Conservation (phyloP, 2,329 filamentous ascomycete species). For the Pseudogymnoascus sp. region DNA sequence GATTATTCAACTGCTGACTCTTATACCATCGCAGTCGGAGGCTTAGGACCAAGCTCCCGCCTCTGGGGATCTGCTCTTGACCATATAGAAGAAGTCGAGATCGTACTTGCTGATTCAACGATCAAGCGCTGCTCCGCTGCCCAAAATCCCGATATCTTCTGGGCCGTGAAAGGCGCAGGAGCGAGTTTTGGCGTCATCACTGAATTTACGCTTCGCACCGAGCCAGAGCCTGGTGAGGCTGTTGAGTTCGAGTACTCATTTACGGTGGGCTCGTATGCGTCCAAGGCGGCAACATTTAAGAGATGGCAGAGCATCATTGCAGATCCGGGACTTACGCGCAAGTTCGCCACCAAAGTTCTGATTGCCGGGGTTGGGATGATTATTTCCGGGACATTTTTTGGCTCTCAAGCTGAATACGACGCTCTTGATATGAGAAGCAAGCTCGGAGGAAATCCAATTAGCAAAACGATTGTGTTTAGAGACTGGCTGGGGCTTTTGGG, state of each 20-base stretch:
- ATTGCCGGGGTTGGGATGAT: slow-evolving; percentile 44
- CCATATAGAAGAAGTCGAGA: slow-evolving; percentile 37
- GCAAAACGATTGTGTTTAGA: slow-evolving; percentile 39
- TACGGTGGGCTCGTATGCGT: slow-evolving; percentile 37
- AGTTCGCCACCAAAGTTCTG: slow-evolving; percentile 49
- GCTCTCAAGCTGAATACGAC: slow-evolving; percentile 46
- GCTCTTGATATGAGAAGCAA: slow-evolving; percentile 39
- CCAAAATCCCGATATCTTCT: slow-evolving; percentile 25
- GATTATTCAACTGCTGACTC: slow-evolving; percentile 21
- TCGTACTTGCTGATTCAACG: slow-evolving; percentile 33
- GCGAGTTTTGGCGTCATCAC: slow-evolving; percentile 31
- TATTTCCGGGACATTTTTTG: slow-evolving; percentile 54
- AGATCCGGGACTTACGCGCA: slow-evolving; percentile 46
- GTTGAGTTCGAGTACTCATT: slow-evolving; percentile 52
- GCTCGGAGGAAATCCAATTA: slow-evolving; percentile 34
- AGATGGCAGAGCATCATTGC: slow-evolving; percentile 50
- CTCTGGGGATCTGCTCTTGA: slow-evolving; percentile 44
- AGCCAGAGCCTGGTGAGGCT: slow-evolving; percentile 44
- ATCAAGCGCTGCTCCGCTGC: slow-evolving; percentile 22
- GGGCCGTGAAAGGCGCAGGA: slow-evolving; percentile 27
- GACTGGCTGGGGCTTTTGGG: slow-evolving; percentile 56
- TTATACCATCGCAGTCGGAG: slow-evolving; percentile 27
- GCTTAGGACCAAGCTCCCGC: slow-evolving; percentile 34
- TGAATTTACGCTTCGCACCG: slow-evolving; percentile 34
- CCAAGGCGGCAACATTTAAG: slow-evolving; percentile 42